These are phyloP conservation scores for Noccaea bulbosa DNA, from an alignment of 345 rosid species.

Conservation along the genomic window DNA sequence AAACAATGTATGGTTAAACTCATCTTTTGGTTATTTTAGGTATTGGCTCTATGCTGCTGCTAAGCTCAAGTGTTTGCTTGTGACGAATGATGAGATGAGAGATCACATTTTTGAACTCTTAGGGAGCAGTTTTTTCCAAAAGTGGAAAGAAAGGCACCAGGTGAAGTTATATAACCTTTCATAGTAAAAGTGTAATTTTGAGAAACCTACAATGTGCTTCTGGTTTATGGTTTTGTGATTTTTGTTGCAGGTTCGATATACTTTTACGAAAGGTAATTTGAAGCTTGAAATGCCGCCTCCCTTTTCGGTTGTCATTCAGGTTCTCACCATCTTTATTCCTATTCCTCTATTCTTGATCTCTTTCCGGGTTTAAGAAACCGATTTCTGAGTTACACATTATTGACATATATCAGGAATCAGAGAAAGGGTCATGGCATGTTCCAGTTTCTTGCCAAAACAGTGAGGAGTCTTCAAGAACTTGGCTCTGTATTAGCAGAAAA, in stretches of 20 bases:
- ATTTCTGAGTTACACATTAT: neutral
- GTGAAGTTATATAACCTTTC: neutral
- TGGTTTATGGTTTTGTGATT: conserved; percentile 7
- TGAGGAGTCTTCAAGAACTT: conserved; percentile 48
- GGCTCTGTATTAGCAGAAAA: conserved; percentile 69
- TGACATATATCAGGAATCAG: conserved; percentile 64
- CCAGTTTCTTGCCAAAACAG: conserved; percentile 49
- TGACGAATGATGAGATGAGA: conserved; percentile 95
- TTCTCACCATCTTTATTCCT: conserved; percentile 37
- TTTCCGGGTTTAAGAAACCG: neutral
- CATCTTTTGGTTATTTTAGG: conserved; percentile 44
- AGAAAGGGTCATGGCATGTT: conserved; percentile 87
- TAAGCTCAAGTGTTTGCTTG: conserved; percentile 74
- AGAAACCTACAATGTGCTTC: conserved; percentile 19
- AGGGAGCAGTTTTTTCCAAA: conserved; percentile 66
- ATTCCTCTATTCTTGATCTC: neutral
- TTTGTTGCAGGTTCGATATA: conserved; percentile 64
- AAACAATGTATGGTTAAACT: conserved; percentile 12
- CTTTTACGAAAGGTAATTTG: conserved; percentile 62
- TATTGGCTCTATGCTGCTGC: conserved; percentile 93
- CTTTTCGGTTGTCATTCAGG: conserved; percentile 76
- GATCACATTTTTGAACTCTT: conserved; percentile 91
- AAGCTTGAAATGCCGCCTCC: conserved; percentile 73
- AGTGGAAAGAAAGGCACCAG: conserved; percentile 93
- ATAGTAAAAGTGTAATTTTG: conserved; percentile 6